Evolutionary conservation across 805 yeast species (phyloP), one percentile per base, ranked within the genome.

Genomic region (Starmerella potacharoeniae): DNA sequence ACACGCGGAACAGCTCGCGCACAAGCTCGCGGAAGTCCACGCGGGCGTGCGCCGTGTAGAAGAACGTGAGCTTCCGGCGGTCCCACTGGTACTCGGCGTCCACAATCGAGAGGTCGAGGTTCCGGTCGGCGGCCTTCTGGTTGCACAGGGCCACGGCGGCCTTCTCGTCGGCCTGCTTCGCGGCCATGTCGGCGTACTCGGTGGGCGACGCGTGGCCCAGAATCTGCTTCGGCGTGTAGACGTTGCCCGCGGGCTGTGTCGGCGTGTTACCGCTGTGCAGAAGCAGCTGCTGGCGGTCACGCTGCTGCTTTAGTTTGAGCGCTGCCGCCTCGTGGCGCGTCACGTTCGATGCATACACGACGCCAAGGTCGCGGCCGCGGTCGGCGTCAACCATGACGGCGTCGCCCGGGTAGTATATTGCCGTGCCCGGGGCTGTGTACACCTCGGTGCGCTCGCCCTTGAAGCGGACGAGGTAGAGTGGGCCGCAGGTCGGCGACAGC

Each of bases 21-120:
- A 84, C 89, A 66, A 85, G 75, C 60, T 83, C 89, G 58, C 93
- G 73, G 67, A 84, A 84, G 67, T 86, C 95, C 54, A 86, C 83
- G 59, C 95, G 73, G 60, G 79, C 78, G 51, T 73, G 73, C 52
- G 83, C 79, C n/a, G 66, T 64, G 67, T 83, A 83, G 70, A 84
- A 86, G 66, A 86, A 84, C 13, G 88, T 86, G 64, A 86, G 77
- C 70, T 86, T 86, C 56, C 86, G 77, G 54, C 90, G 76, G 66
- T 86, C 95, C 82, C 86, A 86, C 69, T 86, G 95, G 69, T 84
- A 86, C 69, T 86, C 95, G 1, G 89, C 85, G 64, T 85, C 93
- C 42, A 82, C 75, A 52, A 86, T 77, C 54, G 69, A 73, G 90
- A 86, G 79, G 45, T 70, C 70, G 51, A 79, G 69, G 9, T 72